Evolutionary conservation across 2,329 filamentous ascomycete genomes (phyloP), one percentile per base, ranked within the genome.

Genomic region (Colletotrichum orbiculare): DNA sequence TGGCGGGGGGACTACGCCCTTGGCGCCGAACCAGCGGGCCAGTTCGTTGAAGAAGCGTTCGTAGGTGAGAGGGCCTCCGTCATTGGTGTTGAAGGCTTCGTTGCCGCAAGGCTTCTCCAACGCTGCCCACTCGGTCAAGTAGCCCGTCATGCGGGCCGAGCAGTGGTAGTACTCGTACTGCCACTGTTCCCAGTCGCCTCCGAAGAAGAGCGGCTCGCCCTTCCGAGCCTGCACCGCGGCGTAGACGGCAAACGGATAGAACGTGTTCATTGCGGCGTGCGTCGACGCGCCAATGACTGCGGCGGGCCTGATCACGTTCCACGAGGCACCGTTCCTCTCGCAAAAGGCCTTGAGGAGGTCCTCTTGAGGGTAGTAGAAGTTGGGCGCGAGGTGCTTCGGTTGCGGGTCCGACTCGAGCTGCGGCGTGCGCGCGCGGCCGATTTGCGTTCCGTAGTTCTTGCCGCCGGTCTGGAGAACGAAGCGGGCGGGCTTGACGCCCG

Each of bases 391-490:
- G 25, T 56, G 54, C 8, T 60, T 37, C 2, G 59, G 54, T 38
- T 62, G 59, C 0, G 59, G 52, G 41, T 67, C 59, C 8, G 53
- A 62, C 60, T 67, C 64, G 9, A 53, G 1, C 0, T 39, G n/a
- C 0, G 64, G 60, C 2, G 54, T 54, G 2, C 48, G 60, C 42
- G 46, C 54, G 8, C 60, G 54, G 0, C 59, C 59, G 9, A 59
- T 62, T 11, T 67, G 54, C n/a, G 59, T 37, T 3, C 54, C 60
- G 25, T 64, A 55, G 45, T 59, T 56, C n/a, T 67, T 64, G 60
- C 60, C 64, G 13, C 64, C 59, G 7, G 59, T 67, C 45, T 66
- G 64, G 1, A 60, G 60, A 12, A 67, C 38, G 38, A 53, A 58
- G 37, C 53, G 43, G 34, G 39, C 17, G 10, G 55, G 59, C 15